phyloP scores from a whole-genome alignment of 352 stramenopile genomes.

The Phytophthora pluvialis region DNA sequence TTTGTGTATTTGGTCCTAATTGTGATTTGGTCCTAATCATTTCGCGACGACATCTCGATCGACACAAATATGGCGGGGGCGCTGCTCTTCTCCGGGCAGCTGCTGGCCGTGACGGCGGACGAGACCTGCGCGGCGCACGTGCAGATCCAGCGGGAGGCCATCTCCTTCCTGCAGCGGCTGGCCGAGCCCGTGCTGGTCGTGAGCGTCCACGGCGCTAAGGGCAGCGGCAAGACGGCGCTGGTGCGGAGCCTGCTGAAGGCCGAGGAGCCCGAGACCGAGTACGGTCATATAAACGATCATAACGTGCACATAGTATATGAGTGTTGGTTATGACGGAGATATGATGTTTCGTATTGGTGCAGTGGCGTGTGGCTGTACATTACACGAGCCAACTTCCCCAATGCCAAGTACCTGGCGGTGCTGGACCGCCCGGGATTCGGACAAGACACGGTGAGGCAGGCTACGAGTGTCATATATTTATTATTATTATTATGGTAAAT shows the following conservation, averaged over 20 bases:
- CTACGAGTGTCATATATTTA: not conserved
- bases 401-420: constrained; percentile 77
- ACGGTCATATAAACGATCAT: constrained; percentile 16
- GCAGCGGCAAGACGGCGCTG: constrained; percentile 59
- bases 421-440: constrained; percentile 66
- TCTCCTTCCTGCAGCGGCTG: constrained; percentile 77
- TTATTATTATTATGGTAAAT: not conserved
- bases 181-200: constrained; percentile 71
- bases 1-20: not conserved
- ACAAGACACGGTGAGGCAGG: constrained; percentile 30
- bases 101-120: constrained; percentile 60
- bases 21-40: constrained; percentile 4
- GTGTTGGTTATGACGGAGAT: constrained; percentile 1
- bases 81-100: constrained; percentile 68
- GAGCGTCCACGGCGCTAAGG: constrained; percentile 67
- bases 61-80: constrained; percentile 21
- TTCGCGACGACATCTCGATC: constrained; percentile 1
- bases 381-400: constrained; percentile 63
- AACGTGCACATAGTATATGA: constrained; percentile 1
- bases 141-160: constrained; percentile 75
- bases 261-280: constrained; percentile 12
- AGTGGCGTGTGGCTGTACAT: constrained; percentile 76
- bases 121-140: constrained; percentile 44
- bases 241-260: constrained; percentile 49
- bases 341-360: constrained; percentile 1